Percentiles rank a stretch among this genome's conserved stretches.
Evolutionary conservation across 176 grass and related monocot species (phyloP).

Genomic region (Raddia guianensis): DNA sequence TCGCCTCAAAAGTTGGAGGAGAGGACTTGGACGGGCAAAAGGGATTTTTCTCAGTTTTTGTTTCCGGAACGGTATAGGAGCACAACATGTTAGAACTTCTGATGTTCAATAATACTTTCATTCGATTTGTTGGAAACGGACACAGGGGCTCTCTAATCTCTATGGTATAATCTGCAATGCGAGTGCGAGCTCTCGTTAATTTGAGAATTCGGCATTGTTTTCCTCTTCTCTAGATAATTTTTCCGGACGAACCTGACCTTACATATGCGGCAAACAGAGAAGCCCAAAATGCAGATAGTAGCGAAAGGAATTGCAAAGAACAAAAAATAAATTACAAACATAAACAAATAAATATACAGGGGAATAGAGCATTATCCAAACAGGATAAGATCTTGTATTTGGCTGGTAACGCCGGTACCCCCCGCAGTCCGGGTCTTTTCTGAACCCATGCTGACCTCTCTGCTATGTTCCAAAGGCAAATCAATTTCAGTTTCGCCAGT

Average conservation of each 20-base stretch:
- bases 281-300: not conserved
- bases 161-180: not conserved
- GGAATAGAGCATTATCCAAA: not conserved
- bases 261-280: not conserved
- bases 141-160: not conserved
- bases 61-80: not conserved
- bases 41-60: not conserved
- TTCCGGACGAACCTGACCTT: not conserved
- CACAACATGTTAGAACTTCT: too few species aligned
- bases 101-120: not conserved
- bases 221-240: not conserved
- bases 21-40: not conserved
- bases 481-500: not conserved
- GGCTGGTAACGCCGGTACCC: not conserved
- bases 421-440: not conserved
- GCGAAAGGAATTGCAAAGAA: not conserved
- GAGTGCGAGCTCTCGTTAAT: not conserved
- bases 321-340: not conserved
- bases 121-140: not conserved
- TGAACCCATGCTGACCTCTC: constrained; percentile 21
- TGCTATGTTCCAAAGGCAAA: constrained; percentile 21
- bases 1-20: not conserved
- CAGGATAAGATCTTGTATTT: constrained; percentile 35
- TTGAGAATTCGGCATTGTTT: not conserved
- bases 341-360: not conserved